Percentiles rank a stretch among this genome's conserved stretches.
Conservation (phyloP, 805 yeast genomes). For the Wickerhamiella hasegawae region DNA sequence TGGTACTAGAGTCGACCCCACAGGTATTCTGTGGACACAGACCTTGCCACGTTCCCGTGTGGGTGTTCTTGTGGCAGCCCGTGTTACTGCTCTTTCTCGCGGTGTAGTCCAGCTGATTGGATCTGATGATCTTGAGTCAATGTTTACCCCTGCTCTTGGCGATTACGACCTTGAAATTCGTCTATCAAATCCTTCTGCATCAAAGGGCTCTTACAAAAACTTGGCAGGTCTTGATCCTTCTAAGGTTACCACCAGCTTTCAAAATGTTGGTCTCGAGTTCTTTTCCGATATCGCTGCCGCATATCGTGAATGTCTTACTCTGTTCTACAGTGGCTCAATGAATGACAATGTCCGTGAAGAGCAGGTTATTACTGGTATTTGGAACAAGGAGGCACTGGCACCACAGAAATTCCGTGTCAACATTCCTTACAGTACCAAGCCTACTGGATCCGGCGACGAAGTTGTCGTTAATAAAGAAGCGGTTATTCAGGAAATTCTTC, state of each 20-base stretch:
- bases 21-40: constrained; percentile 73
- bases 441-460: constrained; percentile 9
- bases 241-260: constrained; percentile 26
- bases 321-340: constrained; percentile 45
- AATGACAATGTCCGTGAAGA: constrained; percentile 14
- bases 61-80: constrained; percentile 61
- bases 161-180: constrained; percentile 74
- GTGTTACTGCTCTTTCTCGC: constrained; percentile 75
- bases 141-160: constrained; percentile 66
- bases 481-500: constrained; percentile 48
- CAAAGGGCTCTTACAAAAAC: constrained; percentile 26
- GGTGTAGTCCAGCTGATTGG: constrained; percentile 45
- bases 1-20: constrained; percentile 69
- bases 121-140: constrained; percentile 24
- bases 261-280: constrained; percentile 47
- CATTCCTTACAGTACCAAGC: constrained; percentile 51
- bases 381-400: constrained; percentile 47
- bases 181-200: constrained; percentile 31
- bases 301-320: constrained; percentile 51
- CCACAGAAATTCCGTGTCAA: constrained; percentile 65
- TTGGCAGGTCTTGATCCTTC: constrained; percentile 25
- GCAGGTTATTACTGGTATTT: constrained; percentile 62
- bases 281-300: constrained; percentile 44
- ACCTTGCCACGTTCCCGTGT: constrained; percentile 28
- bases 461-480: constrained; percentile 49